A percentile compares a stretch with the other conserved stretches of the same genome.
Evolutionary conservation across 2,329 filamentous ascomycete genomes (phyloP).

Genomic region (Aspergillus hiratsukae): DNA sequence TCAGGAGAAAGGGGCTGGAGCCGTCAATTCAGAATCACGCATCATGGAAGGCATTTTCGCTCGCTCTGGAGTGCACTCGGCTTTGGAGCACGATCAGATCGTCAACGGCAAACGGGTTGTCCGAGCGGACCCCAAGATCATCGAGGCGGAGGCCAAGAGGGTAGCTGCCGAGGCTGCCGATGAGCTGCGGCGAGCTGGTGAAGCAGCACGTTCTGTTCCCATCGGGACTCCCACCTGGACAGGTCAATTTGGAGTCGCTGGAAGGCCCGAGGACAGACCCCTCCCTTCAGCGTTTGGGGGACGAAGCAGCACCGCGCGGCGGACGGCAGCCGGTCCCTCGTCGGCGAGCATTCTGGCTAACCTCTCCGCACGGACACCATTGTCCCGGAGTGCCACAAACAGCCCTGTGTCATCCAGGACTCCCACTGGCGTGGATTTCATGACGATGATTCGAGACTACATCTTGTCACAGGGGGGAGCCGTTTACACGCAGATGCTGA

Average conservation of each 20-base stretch:
- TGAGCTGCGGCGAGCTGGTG: constrained; percentile 67
- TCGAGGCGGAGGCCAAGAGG: constrained; percentile 75
- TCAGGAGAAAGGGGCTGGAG: constrained; percentile 13
- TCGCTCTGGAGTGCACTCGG: constrained; percentile 79
- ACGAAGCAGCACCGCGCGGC: constrained; percentile 30
- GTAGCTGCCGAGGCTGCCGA: constrained; percentile 74
- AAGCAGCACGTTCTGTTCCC: constrained; percentile 67
- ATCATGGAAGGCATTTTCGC: constrained; percentile 89
- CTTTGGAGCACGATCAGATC: constrained; percentile 88
- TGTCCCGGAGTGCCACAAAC: constrained; percentile 18
- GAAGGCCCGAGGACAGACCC: constrained; percentile 58
- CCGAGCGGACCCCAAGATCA: constrained; percentile 69
- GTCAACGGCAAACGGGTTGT: constrained; percentile 70
- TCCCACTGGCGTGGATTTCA: constrained; percentile 57
- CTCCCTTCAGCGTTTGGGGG: constrained; percentile 43
- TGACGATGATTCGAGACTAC: constrained; percentile 70
- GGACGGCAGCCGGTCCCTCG: constrained; percentile 35
- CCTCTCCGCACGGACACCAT: constrained; percentile 27
- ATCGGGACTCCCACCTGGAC: constrained; percentile 93
- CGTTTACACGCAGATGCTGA: constrained; percentile 76
- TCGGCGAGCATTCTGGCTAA: constrained; percentile 39
- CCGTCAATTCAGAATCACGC: constrained; percentile 58
- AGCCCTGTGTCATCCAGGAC: constrained; percentile 45
- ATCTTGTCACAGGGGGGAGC: constrained; percentile 72
- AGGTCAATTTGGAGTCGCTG: constrained; percentile 72